These are phyloP conservation scores for Dioszegia hungarica DNA, from an alignment of 768 basidiomycete genomes.

Conservation along the genomic window DNA sequence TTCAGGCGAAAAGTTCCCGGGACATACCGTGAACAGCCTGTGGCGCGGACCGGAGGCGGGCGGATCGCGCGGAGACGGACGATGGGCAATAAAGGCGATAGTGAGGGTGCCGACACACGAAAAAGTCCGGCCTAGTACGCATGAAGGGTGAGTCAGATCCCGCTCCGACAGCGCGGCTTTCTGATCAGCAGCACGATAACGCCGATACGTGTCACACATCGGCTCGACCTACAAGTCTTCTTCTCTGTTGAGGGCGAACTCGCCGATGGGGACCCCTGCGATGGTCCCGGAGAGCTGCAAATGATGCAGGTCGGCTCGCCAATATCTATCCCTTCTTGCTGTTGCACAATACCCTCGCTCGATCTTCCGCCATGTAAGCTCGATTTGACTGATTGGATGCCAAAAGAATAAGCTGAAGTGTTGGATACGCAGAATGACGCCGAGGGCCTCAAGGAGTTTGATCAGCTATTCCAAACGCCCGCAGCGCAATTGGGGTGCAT, in stretches of 20 bases:
- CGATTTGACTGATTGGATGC: neutral
- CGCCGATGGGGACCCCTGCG: constrained; percentile 19
- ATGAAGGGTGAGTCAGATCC: constrained; percentile 34
- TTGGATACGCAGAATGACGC: constrained; percentile 11
- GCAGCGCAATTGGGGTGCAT: constrained; percentile 21
- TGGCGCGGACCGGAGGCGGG: constrained; percentile 35
- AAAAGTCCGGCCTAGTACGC: constrained; percentile 39
- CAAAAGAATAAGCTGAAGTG: neutral
- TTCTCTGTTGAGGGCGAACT: constrained; percentile 41
- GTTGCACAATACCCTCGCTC: constrained; percentile 16
- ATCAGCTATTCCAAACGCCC: constrained; percentile 22
- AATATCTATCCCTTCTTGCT: constrained; percentile 37
- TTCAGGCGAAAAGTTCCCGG: constrained; percentile 29
- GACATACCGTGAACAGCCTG: constrained; percentile 16
- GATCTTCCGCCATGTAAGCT: constrained; percentile 29
- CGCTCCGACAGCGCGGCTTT: no score
- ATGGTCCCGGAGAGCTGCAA: constrained; percentile 42
- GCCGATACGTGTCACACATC: constrained; percentile 43
- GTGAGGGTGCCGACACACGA: constrained; percentile 42
- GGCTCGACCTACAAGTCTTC: constrained; percentile 37
- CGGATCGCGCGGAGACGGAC: constrained; percentile 4
- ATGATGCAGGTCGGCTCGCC: constrained; percentile 38
- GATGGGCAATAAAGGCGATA: constrained; percentile 32
- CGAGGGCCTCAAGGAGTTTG: constrained; percentile 14
- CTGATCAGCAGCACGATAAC: constrained; percentile 42